Percentiles rank a stretch among this genome's conserved stretches.
phyloP scores from a whole-genome alignment of 768 basidiomycete genomes.

The Mrakia frigida region DNA sequence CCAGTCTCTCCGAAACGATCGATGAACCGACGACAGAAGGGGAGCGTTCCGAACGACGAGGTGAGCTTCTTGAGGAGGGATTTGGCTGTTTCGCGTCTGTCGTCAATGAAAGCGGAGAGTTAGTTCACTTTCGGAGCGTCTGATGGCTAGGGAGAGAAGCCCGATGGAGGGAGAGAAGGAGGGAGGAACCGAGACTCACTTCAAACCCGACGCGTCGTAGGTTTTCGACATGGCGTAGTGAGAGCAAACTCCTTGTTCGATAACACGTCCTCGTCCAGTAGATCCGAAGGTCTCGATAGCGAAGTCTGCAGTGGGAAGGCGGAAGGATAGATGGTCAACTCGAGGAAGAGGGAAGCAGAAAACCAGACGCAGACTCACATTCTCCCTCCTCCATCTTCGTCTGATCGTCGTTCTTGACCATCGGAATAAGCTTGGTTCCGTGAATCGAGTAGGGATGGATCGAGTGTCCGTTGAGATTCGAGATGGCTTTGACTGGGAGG shows the following conservation, averaged over 20 bases:
- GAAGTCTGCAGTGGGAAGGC: conserved; percentile 52
- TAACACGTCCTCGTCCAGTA: conserved; percentile 83
- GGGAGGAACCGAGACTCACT: conserved; percentile 50
- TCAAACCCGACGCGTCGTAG: conserved; percentile 45
- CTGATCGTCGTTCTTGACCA: conserved; percentile 82
- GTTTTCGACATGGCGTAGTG: conserved; percentile 63
- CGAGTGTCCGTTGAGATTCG: conserved; percentile 89
- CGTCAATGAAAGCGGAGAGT: background rate
- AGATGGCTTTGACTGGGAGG: conserved; percentile 76
- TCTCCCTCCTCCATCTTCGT: conserved; percentile 99
- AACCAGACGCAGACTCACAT: conserved; percentile 42
- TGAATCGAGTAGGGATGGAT: conserved; percentile 88
- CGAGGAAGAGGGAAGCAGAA: background rate
- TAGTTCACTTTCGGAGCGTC: conserved; percentile 12
- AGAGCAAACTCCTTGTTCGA: conserved; percentile 88
- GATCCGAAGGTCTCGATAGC: conserved; percentile 98
- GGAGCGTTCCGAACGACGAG: conserved; percentile 87
- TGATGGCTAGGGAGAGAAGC: background rate
- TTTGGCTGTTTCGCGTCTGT: conserved; percentile 75
- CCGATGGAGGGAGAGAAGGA: background rate
- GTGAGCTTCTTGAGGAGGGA: conserved; percentile 79
- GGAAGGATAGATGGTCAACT: background rate
- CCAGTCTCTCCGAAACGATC: conserved; percentile 87
- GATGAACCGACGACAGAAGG: conserved; percentile 91
- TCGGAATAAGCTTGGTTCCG: conserved; percentile 77